phyloP scores from a whole-genome alignment of 768 basidiomycete species.

The Mycena rosella region DNA sequence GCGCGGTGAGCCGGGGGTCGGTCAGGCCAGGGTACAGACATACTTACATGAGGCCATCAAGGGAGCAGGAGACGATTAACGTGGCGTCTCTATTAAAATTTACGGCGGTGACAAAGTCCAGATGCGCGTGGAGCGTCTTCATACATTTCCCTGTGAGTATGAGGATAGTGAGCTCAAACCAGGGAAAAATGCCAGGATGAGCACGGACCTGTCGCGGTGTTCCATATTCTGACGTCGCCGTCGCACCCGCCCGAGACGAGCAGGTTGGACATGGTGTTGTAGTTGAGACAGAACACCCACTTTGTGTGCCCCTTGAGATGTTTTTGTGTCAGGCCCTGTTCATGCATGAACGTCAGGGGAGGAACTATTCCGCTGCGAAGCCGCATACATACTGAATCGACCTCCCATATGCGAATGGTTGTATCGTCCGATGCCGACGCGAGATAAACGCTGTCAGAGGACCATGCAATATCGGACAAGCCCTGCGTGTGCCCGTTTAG shows the following conservation, averaged over 20 bases:
- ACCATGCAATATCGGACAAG: constrained; percentile 92
- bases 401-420: constrained; percentile 90
- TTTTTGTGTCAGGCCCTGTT: constrained; percentile 78
- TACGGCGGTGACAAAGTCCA: constrained; percentile 95
- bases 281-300: constrained; percentile 93
- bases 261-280: constrained; percentile 88
- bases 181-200: constrained; percentile 25
- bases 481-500: constrained; percentile 84
- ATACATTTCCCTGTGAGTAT: constrained; percentile 81
- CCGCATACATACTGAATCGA: constrained; percentile 75
- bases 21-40: constrained; percentile 43
- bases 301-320: constrained; percentile 84
- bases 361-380: constrained; percentile 1
- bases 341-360: constrained; percentile 23
- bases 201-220: constrained; percentile 77
- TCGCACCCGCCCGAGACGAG: constrained; percentile 95
- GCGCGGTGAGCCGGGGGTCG: constrained; percentile 17
- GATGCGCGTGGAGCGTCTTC: constrained; percentile 90
- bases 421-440: constrained; percentile 96
- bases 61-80: constrained; percentile 90
- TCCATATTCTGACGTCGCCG: constrained; percentile 94
- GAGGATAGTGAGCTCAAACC: constrained; percentile 5
- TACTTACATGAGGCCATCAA: constrained; percentile 94
- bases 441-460: constrained; percentile 82
- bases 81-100: constrained; percentile 94